These are phyloP conservation scores for Chalciporus piperatus DNA, from an alignment of 768 basidiomycete genomes.

Conservation along the genomic window DNA sequence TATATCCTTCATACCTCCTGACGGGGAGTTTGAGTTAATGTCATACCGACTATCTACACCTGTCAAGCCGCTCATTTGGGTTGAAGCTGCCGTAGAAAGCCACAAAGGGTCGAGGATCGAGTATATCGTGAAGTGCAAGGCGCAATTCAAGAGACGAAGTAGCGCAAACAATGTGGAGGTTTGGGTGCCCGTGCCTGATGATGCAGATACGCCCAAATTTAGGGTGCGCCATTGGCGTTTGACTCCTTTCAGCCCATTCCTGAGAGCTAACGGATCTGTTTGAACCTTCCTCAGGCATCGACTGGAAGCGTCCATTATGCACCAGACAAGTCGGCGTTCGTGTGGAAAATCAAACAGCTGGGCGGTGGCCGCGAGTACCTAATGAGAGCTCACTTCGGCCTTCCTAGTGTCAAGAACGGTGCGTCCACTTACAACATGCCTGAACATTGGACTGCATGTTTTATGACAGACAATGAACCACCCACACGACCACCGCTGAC, in stretches of 20 bases:
- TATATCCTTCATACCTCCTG: conserved; percentile 98
- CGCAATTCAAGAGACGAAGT: conserved; percentile 95
- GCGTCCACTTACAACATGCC: conserved; percentile 28
- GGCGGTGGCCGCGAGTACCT: conserved; percentile 95
- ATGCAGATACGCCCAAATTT: conserved; percentile 97
- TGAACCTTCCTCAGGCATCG: conserved; percentile 58
- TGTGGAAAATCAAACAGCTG: conserved; percentile 99
- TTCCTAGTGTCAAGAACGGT: conserved; percentile 93
- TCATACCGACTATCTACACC: conserved; percentile 94
- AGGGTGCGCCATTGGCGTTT: conserved; percentile 46
- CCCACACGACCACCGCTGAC: conserved; percentile 88
- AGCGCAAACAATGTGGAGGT: conserved; percentile 99
- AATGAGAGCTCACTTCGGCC: conserved; percentile 97
- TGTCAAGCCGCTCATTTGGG: conserved; percentile 93
- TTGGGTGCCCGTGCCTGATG: conserved; percentile 98
- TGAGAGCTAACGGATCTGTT: neutral
- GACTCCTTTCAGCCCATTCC: too few relatives aligned
- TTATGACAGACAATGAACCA: conserved; percentile 53
- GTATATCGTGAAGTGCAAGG: conserved; percentile 94
- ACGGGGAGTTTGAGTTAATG: conserved; percentile 99
- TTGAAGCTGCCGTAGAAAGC: conserved; percentile 94
- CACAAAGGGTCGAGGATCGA: conserved; percentile 92
- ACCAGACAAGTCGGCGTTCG: conserved; percentile 96
- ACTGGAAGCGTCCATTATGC: conserved; percentile 96
- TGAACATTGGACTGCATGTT: conserved; percentile 45